Percentiles rank a stretch among this genome's conserved stretches.
Evolutionary conservation across 192 early-diverging fungal genomes (phyloP).

Genomic region (Coemansia sp.): DNA sequence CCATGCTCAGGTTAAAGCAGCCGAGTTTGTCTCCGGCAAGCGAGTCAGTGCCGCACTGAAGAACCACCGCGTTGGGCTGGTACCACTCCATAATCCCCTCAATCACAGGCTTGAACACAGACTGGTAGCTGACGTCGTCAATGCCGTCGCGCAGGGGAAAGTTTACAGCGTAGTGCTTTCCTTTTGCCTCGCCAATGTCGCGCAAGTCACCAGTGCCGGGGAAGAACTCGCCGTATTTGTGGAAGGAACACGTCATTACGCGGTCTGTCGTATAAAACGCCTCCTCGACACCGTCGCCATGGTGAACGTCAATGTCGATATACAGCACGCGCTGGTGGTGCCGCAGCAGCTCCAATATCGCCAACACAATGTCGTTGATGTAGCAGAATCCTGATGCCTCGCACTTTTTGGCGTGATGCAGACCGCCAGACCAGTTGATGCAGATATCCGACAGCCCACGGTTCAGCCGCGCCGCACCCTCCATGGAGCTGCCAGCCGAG

Average conservation of each 20-base stretch:
- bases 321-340: slow-evolving; percentile 91
- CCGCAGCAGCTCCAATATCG: slow-evolving; percentile 84
- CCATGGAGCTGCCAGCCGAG: slow-evolving; percentile 92
- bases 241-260: slow-evolving; percentile 98
- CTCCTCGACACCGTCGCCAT: slow-evolving; percentile 98
- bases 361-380: slow-evolving; percentile 96
- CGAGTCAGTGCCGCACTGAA: slow-evolving; percentile 97
- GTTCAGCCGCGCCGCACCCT: slow-evolving; percentile 86
- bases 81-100: slow-evolving; percentile 89
- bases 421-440: slow-evolving; percentile 95
- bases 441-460: slow-evolving; percentile 86
- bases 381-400: slow-evolving; percentile 98
- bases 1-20: slow-evolving; percentile 91
- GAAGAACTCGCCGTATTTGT: slow-evolving; percentile 98
- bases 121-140: slow-evolving; percentile 87
- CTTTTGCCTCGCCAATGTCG: slow-evolving; percentile 89
- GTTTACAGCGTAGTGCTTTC: slow-evolving; percentile 93
- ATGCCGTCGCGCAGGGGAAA: slow-evolving; percentile 93
- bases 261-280: slow-evolving; percentile 99
- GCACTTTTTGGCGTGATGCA: slow-evolving; percentile 97
- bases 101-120: slow-evolving; percentile 85
- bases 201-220: slow-evolving; percentile 95
- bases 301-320: slow-evolving; percentile 98
- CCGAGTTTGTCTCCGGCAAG: slow-evolving; percentile 91
- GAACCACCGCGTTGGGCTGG: slow-evolving; percentile 84